Percentiles rank a stretch among this genome's conserved stretches.
Evolutionary conservation across 2,329 filamentous ascomycete genomes (phyloP).

Genomic region (Plenodomus tracheiphilus): DNA sequence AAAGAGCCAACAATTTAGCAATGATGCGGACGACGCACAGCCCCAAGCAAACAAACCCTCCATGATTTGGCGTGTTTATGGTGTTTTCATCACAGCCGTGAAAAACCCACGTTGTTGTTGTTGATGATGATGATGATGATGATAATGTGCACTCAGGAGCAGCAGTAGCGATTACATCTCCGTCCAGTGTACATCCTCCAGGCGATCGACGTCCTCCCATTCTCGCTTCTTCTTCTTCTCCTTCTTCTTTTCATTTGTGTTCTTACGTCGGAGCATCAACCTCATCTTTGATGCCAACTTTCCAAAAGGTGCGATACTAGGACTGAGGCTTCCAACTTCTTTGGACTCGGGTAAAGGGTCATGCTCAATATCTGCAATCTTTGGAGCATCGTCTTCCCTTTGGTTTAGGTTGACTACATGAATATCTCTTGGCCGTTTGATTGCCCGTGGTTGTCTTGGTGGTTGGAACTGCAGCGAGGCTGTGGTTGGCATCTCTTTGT

Average conservation of each 20-base stretch:
- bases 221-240: conserved; percentile 28
- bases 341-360: conserved; percentile 9
- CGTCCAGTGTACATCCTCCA: conserved; percentile 42
- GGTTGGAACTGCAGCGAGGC: conserved; percentile 20
- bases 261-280: conserved; percentile 31
- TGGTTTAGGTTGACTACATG: conserved; percentile 13
- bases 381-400: conserved; percentile 18
- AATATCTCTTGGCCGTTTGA: conserved; percentile 4
- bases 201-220: conserved; percentile 31
- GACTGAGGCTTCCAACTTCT: conserved; percentile 13
- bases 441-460: conserved; percentile 8
- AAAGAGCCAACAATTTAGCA: not conserved
- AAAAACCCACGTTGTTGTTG: too few relatives aligned
- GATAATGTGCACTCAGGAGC: not conserved
- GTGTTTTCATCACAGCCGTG: too few relatives aligned
- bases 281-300: conserved; percentile 38
- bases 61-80: too few relatives aligned
- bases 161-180: conserved; percentile 29
- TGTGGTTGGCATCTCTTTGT: conserved; percentile 8
- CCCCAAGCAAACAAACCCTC: too few relatives aligned
- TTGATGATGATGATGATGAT: too few relatives aligned
- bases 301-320: conserved; percentile 25
- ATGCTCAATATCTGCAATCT: conserved; percentile 16
- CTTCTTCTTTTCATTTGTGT: conserved; percentile 27
- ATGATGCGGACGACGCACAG: too few relatives aligned